phyloP scores from a whole-genome alignment of 106 monocot genomes.

The Apostasia shenzhenica region DNA sequence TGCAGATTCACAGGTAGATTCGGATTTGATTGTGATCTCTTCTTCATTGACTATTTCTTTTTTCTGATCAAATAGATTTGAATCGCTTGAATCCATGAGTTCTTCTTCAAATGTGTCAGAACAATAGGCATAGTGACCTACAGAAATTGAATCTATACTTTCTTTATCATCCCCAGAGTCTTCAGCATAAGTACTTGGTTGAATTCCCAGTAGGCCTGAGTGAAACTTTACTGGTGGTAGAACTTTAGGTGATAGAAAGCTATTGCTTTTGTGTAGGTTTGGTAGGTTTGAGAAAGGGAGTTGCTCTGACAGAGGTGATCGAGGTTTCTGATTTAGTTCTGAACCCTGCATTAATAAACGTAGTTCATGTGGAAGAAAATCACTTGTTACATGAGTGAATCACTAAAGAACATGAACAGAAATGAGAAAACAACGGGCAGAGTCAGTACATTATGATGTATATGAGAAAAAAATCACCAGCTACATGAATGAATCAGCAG shows the following conservation, averaged over 20 bases:
- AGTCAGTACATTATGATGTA: too few relatives aligned
- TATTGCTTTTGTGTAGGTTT: constrained; percentile 17
- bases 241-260: constrained; percentile 34
- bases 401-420: too few relatives aligned
- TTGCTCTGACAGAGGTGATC: constrained; percentile 55
- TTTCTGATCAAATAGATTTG: constrained; percentile 31
- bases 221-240: constrained; percentile 40
- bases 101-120: constrained; percentile 57
- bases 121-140: constrained; percentile 37
- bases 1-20: constrained; percentile 7
- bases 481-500: too few relatives aligned
- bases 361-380: not conserved
- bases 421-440: too few relatives aligned
- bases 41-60: constrained; percentile 18
- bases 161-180: constrained; percentile 54
- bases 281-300: constrained; percentile 11
- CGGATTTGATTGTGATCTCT: constrained; percentile 23
- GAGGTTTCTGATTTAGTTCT: constrained; percentile 13
- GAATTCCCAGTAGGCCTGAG: constrained; percentile 27
- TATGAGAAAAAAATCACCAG: too few relatives aligned
- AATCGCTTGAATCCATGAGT: constrained; percentile 37
- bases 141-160: constrained; percentile 47
- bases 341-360: constrained; percentile 28
- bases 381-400: too few relatives aligned
- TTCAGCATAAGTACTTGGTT: constrained; percentile 1